A percentile compares a stretch with the other conserved stretches of the same genome.
Conservation (phyloP, 768 basidiomycete genomes). For the Russula abietina region DNA sequence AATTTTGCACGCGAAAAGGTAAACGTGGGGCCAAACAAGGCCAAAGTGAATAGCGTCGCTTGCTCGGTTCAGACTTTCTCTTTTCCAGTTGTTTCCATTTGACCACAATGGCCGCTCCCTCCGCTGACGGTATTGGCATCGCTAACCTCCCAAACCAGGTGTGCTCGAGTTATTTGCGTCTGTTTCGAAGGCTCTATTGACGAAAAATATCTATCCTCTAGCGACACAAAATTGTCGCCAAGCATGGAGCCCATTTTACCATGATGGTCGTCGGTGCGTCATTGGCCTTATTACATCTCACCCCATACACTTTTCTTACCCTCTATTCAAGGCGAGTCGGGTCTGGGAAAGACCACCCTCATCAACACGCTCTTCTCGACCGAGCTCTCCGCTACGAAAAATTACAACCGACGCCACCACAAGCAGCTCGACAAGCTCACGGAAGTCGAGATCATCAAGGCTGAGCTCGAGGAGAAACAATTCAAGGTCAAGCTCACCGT, state of each 20-base stretch:
- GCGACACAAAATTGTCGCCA: constrained; percentile 99
- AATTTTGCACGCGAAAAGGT: too few species aligned
- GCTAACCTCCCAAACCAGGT: constrained; percentile 99
- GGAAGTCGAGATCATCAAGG: constrained; percentile 98
- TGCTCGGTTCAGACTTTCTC: not conserved
- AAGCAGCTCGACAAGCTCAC: constrained; percentile 99
- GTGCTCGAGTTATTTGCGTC: constrained; percentile 26
- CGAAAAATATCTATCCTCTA: constrained; percentile 29
- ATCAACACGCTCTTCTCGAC: constrained; percentile 99
- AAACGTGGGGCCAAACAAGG: not conserved
- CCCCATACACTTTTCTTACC: constrained; percentile 4
- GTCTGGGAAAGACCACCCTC: constrained; percentile 93
- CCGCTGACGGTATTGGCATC: constrained; percentile 79
- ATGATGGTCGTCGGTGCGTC: constrained; percentile 96
- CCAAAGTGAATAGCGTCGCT: not conserved
- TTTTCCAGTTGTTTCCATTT: not conserved
- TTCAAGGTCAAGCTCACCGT: constrained; percentile 99
- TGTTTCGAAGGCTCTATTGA: not conserved
- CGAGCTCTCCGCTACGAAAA: constrained; percentile 86
- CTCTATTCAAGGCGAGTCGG: constrained; percentile 73
- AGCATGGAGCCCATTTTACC: constrained; percentile 95
- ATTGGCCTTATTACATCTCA: not conserved
- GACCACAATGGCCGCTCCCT: constrained; percentile 25
- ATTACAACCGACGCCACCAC: constrained; percentile 80
- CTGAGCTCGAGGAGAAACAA: constrained; percentile 96